Evolutionary conservation across 1,284 basidiomycete genomes (phyloP).

Genomic region (Chiua sp.): DNA sequence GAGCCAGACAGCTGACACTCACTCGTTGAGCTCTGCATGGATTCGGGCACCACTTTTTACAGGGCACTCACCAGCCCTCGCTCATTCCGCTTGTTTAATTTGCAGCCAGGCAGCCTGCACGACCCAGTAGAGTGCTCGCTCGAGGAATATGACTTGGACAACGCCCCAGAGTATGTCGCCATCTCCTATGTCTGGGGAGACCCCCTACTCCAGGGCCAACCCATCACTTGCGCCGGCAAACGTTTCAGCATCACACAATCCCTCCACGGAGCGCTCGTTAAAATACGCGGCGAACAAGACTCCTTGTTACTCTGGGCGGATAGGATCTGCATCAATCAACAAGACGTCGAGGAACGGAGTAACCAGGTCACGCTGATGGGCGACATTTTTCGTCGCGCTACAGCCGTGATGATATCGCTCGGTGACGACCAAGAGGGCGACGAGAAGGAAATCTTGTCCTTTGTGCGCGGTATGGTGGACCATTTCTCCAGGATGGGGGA

Average conservation of each 20-base stretch:
- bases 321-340: background rate
- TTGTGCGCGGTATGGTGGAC: background rate
- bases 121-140: background rate
- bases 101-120: background rate
- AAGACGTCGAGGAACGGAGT: background rate
- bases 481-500: background rate
- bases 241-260: background rate
- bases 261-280: background rate
- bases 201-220: background rate
- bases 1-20: too few species aligned
- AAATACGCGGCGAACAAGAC: background rate
- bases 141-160: background rate
- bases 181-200: background rate
- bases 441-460: background rate
- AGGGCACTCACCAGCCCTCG: background rate
- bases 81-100: background rate
- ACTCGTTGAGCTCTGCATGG: too few species aligned
- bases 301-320: background rate
- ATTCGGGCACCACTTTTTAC: background rate
- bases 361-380: slow-evolving; percentile 1
- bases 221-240: background rate
- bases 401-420: background rate
- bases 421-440: slow-evolving; percentile 1
- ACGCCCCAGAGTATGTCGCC: background rate
- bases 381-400: background rate